A percentile compares a stretch with the other conserved stretches of the same genome.
phyloP scores from a whole-genome alignment of 225 moss, liverwort and hornwort genomes.

The Pseudoscleropodium purum region DNA sequence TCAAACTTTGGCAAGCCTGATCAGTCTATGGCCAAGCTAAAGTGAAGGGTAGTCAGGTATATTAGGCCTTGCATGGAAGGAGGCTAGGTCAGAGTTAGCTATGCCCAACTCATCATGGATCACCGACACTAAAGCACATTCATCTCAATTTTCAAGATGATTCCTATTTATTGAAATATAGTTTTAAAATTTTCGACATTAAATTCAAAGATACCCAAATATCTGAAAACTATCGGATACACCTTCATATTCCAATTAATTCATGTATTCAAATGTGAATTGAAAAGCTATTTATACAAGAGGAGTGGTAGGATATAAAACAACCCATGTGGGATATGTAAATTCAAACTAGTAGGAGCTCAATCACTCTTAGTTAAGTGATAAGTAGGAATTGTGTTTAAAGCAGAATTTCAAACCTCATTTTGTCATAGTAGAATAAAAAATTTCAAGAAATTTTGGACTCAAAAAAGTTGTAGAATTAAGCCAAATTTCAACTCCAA shows the following conservation, averaged over 20 bases:
- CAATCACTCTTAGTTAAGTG: background rate
- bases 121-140: accelerated
- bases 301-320: background rate
- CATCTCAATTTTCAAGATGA: background rate
- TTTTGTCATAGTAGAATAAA: background rate
- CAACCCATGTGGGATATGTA: background rate
- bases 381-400: background rate
- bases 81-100: accelerated
- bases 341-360: background rate
- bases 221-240: too few relatives aligned
- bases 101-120: background rate
- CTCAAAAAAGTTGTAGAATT: accelerated
- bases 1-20: background rate
- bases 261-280: accelerated
- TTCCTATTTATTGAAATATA: background rate
- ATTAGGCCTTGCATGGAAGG: accelerated
- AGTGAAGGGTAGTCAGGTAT: accelerated
- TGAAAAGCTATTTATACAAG: background rate
- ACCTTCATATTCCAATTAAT: accelerated
- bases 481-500: background rate
- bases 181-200: too few relatives aligned
- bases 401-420: background rate
- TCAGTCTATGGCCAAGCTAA: background rate
- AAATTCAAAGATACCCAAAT: background rate
- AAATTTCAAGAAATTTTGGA: background rate